Percentiles rank a stretch among this genome's conserved stretches.
Conservation (phyloP, 495 filamentous ascomycete species). For the Saxophila tyrrhenica region DNA sequence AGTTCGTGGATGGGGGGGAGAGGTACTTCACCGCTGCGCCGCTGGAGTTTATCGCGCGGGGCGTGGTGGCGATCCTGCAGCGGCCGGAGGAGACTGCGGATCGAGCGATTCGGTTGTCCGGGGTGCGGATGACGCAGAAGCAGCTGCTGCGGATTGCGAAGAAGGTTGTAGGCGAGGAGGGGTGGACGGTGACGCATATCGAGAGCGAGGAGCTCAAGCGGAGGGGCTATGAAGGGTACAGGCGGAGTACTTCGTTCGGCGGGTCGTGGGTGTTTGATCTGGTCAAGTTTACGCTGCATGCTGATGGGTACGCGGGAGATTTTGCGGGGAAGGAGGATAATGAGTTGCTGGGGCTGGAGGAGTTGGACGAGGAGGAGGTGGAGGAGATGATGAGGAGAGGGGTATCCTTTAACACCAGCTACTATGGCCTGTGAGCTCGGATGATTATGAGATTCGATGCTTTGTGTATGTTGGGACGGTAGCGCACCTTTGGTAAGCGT, state of each 20-base stretch:
- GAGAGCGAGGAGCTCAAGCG: slow-evolving; percentile 6
- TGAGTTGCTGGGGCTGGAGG: slow-evolving; percentile 10
- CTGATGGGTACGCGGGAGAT: slow-evolving; percentile 4
- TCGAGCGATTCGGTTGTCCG: slow-evolving; percentile 9
- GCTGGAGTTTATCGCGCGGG: slow-evolving; percentile 3
- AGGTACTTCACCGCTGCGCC: not conserved
- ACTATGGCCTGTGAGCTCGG: too few relatives aligned
- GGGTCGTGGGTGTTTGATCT: not conserved
- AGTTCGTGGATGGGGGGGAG: slow-evolving; percentile 8
- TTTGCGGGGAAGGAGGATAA: slow-evolving; percentile 11
- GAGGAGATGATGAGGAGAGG: too few relatives aligned
- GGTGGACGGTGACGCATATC: slow-evolving; percentile 1
- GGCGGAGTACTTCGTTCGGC: not conserved
- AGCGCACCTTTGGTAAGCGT: too few relatives aligned
- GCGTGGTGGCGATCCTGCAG: slow-evolving; percentile 9
- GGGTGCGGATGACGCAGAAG: slow-evolving; percentile 11
- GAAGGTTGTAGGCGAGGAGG: slow-evolving; percentile 1
- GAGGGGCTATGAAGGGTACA: not conserved
- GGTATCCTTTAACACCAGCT: too few relatives aligned
- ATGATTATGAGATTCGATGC: too few relatives aligned
- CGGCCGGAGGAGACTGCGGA: slow-evolving; percentile 14
- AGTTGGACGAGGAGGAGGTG: slow-evolving; percentile 3
- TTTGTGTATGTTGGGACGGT: too few relatives aligned
- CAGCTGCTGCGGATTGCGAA: slow-evolving; percentile 8
- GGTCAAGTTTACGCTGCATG: slow-evolving; percentile 2